Evolutionary conservation across 495 filamentous ascomycete species (phyloP).

Genomic region (Xylaria longipes): DNA sequence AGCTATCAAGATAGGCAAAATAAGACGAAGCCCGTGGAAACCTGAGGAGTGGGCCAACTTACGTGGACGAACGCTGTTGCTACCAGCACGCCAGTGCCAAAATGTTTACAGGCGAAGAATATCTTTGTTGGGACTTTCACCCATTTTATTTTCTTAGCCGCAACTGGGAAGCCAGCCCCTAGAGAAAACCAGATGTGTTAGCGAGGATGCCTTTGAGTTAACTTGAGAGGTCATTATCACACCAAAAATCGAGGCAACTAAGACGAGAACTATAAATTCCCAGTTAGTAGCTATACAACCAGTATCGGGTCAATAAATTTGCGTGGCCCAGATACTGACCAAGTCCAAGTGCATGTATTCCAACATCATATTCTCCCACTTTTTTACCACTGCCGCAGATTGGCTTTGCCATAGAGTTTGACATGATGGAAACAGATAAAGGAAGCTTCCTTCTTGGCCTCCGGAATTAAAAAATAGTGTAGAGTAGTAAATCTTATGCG

Average conservation of each 20-base stretch:
- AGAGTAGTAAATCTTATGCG: constrained; percentile 19
- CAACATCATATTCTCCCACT: constrained; percentile 55
- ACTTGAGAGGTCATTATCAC: constrained; percentile 26
- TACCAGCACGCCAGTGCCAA: constrained; percentile 73
- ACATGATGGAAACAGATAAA: constrained; percentile 29
- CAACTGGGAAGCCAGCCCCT: constrained; percentile 59
- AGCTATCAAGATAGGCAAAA: constrained; percentile 41
- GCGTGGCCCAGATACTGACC: constrained; percentile 46
- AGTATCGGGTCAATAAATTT: not conserved
- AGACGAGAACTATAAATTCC: constrained; percentile 44
- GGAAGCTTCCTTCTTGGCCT: constrained; percentile 19
- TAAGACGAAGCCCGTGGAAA: not conserved
- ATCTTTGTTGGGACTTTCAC: constrained; percentile 58
- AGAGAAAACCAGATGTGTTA: constrained; percentile 11
- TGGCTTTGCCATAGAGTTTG: constrained; percentile 43
- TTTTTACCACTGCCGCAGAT: constrained; percentile 51
- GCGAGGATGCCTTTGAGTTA: not conserved
- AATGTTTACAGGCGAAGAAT: constrained; percentile 66
- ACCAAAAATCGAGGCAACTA: constrained; percentile 48
- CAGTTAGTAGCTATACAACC: not conserved
- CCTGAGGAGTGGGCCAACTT: not conserved
- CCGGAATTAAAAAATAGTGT: constrained; percentile 12
- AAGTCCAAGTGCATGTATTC: constrained; percentile 54
- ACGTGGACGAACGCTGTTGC: constrained; percentile 72
- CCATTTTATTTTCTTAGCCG: constrained; percentile 61